Percentiles rank a stretch among this genome's conserved stretches.
These are phyloP conservation scores for Pestalotiopsis sp. DNA, from an alignment of 2,329 filamentous ascomycete genomes.

Conservation along the genomic window DNA sequence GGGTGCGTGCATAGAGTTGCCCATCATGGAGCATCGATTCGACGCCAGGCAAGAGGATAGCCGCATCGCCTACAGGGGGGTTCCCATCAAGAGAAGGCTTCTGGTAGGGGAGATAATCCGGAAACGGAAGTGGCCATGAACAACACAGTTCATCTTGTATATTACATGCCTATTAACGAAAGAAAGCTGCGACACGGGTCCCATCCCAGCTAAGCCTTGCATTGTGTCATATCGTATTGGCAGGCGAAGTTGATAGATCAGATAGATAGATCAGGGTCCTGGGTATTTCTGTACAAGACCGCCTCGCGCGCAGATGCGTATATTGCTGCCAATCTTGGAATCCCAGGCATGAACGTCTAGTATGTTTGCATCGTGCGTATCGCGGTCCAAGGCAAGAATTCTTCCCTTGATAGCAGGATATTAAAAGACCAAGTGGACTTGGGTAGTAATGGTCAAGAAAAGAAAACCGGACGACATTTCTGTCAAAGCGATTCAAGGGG, in stretches of 20 bases:
- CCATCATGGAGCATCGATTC: conserved; percentile 5
- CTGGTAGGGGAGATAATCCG: neutral
- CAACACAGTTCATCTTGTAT: neutral
- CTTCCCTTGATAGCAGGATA: neutral
- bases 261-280: neutral
- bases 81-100: neutral
- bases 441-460: neutral
- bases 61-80: neutral
- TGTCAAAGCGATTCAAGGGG: neutral
- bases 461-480: neutral
- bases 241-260: neutral
- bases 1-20: conserved; percentile 13
- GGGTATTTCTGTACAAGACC: neutral
- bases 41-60: conserved; percentile 8
- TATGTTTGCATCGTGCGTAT: neutral
- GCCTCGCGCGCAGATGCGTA: neutral
- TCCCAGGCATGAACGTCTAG: neutral
- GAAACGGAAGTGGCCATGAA: neutral
- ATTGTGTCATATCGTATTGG: neutral
- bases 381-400: neutral
- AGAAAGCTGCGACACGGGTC: conserved; percentile 1
- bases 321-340: neutral
- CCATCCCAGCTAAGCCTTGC: neutral
- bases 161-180: neutral
- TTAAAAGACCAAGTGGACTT: neutral